Base-by-base conservation (phyloP, 805 yeast genomes). In the Candida dendrica region DNA sequence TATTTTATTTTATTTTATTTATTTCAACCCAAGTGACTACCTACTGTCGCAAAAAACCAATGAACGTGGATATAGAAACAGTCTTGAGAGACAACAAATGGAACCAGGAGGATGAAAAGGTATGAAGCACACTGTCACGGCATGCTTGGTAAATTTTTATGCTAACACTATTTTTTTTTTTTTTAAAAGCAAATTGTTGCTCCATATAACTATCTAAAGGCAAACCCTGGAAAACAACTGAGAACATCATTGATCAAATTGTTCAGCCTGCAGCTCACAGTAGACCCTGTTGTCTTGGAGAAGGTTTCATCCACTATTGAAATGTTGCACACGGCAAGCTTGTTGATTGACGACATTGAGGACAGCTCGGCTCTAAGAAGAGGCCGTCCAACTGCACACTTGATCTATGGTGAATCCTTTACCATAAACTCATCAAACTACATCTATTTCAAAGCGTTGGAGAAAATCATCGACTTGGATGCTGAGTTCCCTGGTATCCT, bases 281-380 rank as follows among this genome's bases (percentile, higher is more conserved):
- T 55, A 81, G 46, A 71, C 82, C 3, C 60, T 62, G 9, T 68
- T 75, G 14, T 81, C 20, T 52, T 81, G 9, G 49, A 42, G 1
- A 56, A 58, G 31, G 65, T 84, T 10, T 65, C 72, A 27, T 55
- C 61, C 10, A 63, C 79, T 22, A 69, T 83, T n/a, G 78, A 75
- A 46, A 71, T 73, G 35, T 60, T 84, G 24, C 93, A 84, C 58
- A 71, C 76, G 4, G 76, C 89, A 0, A 79, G 88, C 10, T 59
- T 84, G 43, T 61, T 84, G 40, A 77, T 90, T 33, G 98, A 90
- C 60, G 98, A 90, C 54, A 84, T 90, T 22, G 98, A 90, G 56
- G 98, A 90, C 58, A 68, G 63, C 34, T 83, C 95, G 0, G 63
- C 61, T 17, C 64, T 78, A 36, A 68, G 98, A 49, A 61, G 98